Evolutionary conservation across 257 asterid species (phyloP).

Genomic region (Thymus quinquecostatus): DNA sequence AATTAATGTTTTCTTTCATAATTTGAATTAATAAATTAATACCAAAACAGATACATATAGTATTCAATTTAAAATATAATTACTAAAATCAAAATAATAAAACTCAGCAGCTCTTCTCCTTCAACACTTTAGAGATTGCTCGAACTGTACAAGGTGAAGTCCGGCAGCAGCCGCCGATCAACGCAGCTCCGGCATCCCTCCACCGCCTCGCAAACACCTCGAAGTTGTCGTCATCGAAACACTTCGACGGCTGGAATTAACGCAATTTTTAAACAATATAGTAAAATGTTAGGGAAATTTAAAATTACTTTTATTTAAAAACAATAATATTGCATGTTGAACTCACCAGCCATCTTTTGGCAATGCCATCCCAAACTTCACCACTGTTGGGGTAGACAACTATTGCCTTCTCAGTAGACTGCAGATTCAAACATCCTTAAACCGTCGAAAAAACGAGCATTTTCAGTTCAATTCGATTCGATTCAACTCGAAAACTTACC

Average conservation of each 20-base stretch:
- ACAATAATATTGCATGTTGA: background rate
- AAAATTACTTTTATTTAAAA: too few relatives aligned
- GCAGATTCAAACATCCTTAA: constrained; percentile 18
- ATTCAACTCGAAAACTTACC: constrained; percentile 39
- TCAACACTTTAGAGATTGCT: constrained; percentile 60
- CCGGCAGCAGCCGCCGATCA: constrained; percentile 84
- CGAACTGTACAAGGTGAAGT: constrained; percentile 68
- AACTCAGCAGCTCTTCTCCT: constrained; percentile 35
- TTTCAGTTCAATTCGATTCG: background rate
- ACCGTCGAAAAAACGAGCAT: background rate
- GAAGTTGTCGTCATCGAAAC: constrained; percentile 67
- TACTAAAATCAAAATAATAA: background rate
- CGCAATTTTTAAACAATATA: background rate
- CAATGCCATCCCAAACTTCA: constrained; percentile 78
- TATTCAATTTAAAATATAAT: background rate
- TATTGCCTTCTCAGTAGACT: constrained; percentile 69
- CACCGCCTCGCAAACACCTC: constrained; percentile 57
- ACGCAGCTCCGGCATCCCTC: constrained; percentile 80
- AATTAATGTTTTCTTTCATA: too few relatives aligned
- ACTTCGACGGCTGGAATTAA: constrained; percentile 54
- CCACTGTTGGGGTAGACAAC: constrained; percentile 84
- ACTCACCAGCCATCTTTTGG: constrained; percentile 79
- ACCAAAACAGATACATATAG: background rate
- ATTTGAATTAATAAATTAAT: background rate
- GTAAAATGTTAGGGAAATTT: background rate